Evolutionary conservation across 2,329 filamentous ascomycete genomes (phyloP).

Genomic region (Pseudogymnoascus sp.): DNA sequence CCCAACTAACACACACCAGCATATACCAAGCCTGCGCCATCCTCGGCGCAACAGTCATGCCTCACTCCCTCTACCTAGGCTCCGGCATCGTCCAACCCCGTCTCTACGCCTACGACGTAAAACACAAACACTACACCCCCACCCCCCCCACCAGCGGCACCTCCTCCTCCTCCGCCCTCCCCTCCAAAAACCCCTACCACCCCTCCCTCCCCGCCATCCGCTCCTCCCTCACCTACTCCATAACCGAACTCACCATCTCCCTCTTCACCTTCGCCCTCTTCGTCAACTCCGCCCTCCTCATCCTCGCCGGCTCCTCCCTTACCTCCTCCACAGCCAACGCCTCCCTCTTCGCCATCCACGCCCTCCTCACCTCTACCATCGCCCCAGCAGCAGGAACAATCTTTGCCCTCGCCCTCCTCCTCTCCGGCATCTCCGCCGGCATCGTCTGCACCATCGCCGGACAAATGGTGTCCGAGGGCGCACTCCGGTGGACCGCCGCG

Average conservation of each 20-base stretch:
- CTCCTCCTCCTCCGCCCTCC: conserved; percentile 20
- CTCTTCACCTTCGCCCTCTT: conserved; percentile 80
- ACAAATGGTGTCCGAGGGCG: conserved; percentile 82
- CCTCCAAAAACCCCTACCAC: conserved; percentile 49
- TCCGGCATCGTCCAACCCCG: conserved; percentile 61
- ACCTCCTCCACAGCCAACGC: conserved; percentile 53
- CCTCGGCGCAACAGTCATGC: conserved; percentile 67
- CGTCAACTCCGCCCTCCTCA: conserved; percentile 74
- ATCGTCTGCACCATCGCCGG: conserved; percentile 85
- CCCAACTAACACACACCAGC: conserved; percentile 17
- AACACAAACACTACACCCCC: conserved; percentile 41
- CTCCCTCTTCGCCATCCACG: conserved; percentile 77
- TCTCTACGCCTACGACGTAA: conserved; percentile 52
- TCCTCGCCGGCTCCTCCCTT: conserved; percentile 70
- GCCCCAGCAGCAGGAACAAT: conserved; percentile 69
- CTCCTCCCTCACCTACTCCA: conserved; percentile 64
- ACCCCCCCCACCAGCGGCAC: conserved; percentile 19
- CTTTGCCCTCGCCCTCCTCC: conserved; percentile 73
- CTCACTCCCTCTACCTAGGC: conserved; percentile 59
- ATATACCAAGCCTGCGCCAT: conserved; percentile 68
- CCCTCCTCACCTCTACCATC: conserved; percentile 58
- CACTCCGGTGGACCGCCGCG: conserved; percentile 61
- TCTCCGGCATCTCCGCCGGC: conserved; percentile 72
- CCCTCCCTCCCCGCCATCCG: conserved; percentile 66
- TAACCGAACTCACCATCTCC: conserved; percentile 59